Evolutionary conservation across 495 filamentous ascomycete genomes (phyloP).

Genomic region (Hypoxylon trugodes): DNA sequence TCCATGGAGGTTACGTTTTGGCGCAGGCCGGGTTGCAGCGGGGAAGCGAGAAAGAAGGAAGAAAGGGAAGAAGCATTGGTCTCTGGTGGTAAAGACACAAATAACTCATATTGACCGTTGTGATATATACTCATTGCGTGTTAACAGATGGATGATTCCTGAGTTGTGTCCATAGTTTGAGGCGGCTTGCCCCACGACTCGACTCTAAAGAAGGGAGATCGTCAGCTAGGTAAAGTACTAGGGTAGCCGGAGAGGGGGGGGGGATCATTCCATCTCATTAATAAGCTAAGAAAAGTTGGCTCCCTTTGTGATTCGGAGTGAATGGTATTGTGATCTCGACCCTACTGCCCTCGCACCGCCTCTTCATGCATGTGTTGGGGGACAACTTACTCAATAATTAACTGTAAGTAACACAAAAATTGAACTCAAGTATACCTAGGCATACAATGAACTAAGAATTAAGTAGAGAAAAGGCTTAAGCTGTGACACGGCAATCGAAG

Average conservation of each 20-base stretch:
- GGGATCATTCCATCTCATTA: not conserved
- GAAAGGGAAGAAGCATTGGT: slow-evolving; percentile 2
- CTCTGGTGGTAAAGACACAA: slow-evolving; percentile 22
- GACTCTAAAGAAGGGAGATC: slow-evolving; percentile 14
- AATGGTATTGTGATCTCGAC: not conserved
- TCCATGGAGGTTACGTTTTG: slow-evolving; percentile 32
- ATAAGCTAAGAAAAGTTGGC: slow-evolving; percentile 17
- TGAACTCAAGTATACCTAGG: not conserved
- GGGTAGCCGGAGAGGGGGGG: slow-evolving; percentile 3
- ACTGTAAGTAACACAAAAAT: slow-evolving; percentile 1
- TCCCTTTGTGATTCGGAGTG: no score
- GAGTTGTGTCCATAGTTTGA: slow-evolving; percentile 12
- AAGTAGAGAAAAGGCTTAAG: not conserved
- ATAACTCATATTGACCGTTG: slow-evolving; percentile 28
- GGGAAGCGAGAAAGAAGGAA: slow-evolving; percentile 11
- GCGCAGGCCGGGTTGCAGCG: not conserved
- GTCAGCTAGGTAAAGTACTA: slow-evolving; percentile 10
- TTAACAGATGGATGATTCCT: not conserved
- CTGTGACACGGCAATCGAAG: slow-evolving; percentile 12
- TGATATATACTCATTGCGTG: slow-evolving; percentile 28
- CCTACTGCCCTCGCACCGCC: not conserved
- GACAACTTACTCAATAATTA: not conserved
- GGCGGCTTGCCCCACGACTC: not conserved
- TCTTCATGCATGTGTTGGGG: not conserved
- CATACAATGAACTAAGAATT: slow-evolving; percentile 2